Conservation (phyloP, 1,139 yeast genomes). For the Blastobotrys aristatus region DNA sequence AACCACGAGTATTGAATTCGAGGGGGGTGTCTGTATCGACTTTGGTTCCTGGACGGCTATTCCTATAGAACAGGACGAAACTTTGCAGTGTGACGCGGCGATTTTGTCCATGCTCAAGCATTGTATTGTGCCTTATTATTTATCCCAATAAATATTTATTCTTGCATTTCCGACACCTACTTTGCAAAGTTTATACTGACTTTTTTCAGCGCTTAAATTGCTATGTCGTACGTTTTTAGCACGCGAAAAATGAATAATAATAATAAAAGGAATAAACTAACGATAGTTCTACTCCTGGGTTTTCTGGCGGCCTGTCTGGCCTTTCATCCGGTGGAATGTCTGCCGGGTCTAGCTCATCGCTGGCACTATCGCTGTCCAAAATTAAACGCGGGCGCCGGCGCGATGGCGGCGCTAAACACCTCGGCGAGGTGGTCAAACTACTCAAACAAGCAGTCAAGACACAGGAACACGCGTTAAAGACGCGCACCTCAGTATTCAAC, state of each 20-base stretch:
- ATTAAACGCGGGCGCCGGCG: not conserved
- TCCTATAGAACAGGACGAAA: not conserved
- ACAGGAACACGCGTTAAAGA: conserved; percentile 16
- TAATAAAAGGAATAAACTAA: too few relatives aligned
- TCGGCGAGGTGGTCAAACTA: conserved; percentile 17
- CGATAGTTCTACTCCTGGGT: not conserved
- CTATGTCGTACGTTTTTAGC: not conserved
- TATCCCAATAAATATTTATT: not conserved
- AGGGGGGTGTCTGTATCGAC: not conserved
- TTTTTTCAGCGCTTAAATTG: not conserved
- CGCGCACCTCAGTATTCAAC: conserved; percentile 14
- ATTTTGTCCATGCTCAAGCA: not conserved
- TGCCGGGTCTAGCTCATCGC: conserved; percentile 9
- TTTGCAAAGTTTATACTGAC: too few relatives aligned
- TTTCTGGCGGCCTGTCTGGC: not conserved
- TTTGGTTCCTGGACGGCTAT: not conserved
- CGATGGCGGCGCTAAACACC: conserved; percentile 4
- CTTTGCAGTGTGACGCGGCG: not conserved
- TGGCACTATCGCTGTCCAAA: conserved; percentile 9
- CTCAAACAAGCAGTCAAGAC: conserved; percentile 17
- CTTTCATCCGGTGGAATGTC: conserved; percentile 12
- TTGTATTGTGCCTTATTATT: not conserved
- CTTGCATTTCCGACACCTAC: too few relatives aligned
- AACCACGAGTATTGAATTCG: not conserved
- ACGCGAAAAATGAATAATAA: not conserved